Base-by-base conservation (phyloP, 148 eudicot genomes). In the Suaeda aralocaspica region DNA sequence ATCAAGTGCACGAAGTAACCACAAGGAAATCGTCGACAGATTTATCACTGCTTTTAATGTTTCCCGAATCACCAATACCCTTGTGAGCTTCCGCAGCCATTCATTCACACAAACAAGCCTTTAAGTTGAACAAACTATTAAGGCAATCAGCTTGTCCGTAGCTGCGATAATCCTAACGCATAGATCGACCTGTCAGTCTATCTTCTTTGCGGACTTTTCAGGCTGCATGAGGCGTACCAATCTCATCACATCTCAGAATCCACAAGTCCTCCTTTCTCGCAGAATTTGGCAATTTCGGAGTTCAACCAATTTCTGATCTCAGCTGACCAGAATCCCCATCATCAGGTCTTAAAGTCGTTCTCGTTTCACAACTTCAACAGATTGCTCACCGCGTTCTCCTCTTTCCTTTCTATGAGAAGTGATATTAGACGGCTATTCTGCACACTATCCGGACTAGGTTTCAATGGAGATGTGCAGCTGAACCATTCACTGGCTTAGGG, bases 81-180 rank as follows among this genome's bases (percentile, higher is more conserved):
- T 85, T 91, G 69, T 91, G 90, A 45, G 82, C 78, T 72, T 95
- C 96, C 76, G 96, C 10, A 95, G 88, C 99, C 99, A 95, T 68
- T 83, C 90, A 79, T 95, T 90, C 49, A 79, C 19, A 91, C 84
- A 72, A 84, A 82, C 62, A 95, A 76, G 42, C 97, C 99, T 84
- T 76, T 81, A 16, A 85, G 87, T 80, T 95, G 96, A 74, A 95
- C 89, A 81, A 95, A 95, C 72, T 78, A 74, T 65, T 68, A 30
- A 91, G 92, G 76, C 96, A 95, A 73, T 95, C 99, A 80, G 72
- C 75, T 67, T 91, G 10, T 95, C 97, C 1, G 99, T 95, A 59
- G 83, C 83, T 71, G 96, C 93, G 52, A 95, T 72, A 28, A 91
- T 86, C 66, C 84, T 86, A 42, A 83, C 96, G 85, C 84, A 91